Base-by-base conservation (phyloP, 768 basidiomycete genomes). In the Glaciozyma martinii region DNA sequence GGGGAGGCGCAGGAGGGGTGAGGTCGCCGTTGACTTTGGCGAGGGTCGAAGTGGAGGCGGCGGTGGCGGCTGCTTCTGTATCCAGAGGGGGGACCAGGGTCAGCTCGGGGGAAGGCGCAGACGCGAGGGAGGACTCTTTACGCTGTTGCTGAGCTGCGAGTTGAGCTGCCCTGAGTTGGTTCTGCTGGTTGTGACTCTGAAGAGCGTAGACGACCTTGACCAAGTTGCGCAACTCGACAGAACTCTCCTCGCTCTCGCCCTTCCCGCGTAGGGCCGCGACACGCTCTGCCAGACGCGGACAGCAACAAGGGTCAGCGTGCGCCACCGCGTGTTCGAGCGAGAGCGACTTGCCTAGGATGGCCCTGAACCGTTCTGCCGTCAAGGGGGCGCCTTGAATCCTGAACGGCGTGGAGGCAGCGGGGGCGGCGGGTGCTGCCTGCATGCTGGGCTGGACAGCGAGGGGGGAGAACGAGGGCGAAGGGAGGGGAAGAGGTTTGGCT, bases 221-320 rank as follows among this genome's bases (percentile, higher is more conserved):
- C 54, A 83, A 75, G 62, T 72, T 76, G 9, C 75, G 78, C 29
- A 83, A 76, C 61, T 84, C 83, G 29, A 68, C 74, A 13, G 76
- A 78, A 3, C 77, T 78, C 56, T 82, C 80, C n/a, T 78, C 75
- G 16, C 81, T 80, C 63, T 74, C 75, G 18, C 83, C 83, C 46
- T 77, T 74, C n/a, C 71, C 71, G 47, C 77, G 79, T 40, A 84
- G 78, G 46, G 73, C 60, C 40, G 78, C 76, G n/a, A 78, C 77
- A 32, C 81, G 80, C 80, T 32, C 68, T 84, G 75, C 7, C 16
- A 21, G 46, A 25, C 46, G 46, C 46, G 46, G 46, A n/a, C 2
- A 40, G 37, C 37, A 40, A 40, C 37, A 40, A 40, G n/a, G n/a
- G 37, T 40, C 37, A 40, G 37, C 37, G 37, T 13, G 37, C 37